Conservation (phyloP, 2,329 filamentous ascomycete species). For the Botryosphaeria agaves region DNA sequence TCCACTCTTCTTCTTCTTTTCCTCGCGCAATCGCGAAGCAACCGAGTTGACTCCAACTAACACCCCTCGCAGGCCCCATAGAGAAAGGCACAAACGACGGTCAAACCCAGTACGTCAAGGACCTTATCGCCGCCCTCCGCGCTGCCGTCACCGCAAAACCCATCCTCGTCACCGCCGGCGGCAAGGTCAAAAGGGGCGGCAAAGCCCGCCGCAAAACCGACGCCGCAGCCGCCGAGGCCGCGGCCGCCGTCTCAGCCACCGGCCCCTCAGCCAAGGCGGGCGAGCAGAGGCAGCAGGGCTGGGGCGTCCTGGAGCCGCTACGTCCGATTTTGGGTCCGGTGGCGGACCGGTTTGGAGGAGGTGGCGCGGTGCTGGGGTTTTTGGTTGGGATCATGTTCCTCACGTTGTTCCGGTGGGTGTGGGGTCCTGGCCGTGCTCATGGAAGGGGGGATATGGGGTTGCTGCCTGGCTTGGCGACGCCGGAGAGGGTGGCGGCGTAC, state of each 20-base stretch:
- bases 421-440: constrained; percentile 25
- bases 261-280: constrained; percentile 9
- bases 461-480: constrained; percentile 24
- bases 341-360: constrained; percentile 48
- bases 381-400: constrained; percentile 55
- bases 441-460: constrained; percentile 17
- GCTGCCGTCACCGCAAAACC: constrained; percentile 51
- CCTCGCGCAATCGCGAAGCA: constrained; percentile 3
- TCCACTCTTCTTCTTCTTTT: background rate
- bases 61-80: constrained; percentile 51
- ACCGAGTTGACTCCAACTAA: constrained; percentile 3
- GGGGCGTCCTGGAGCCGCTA: constrained; percentile 71
- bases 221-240: constrained; percentile 24
- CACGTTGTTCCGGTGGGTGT: constrained; percentile 54
- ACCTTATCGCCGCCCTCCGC: constrained; percentile 59
- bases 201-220: constrained; percentile 42
- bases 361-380: constrained; percentile 57
- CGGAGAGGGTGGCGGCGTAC: constrained; percentile 64
- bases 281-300: constrained; percentile 30
- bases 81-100: constrained; percentile 91
- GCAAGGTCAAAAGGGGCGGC: constrained; percentile 13
- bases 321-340: constrained; percentile 53
- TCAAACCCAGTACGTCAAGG: constrained; percentile 66
- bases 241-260: constrained; percentile 5
- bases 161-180: constrained; percentile 31